Conservation (phyloP, 306 rosid genomes). For the Lathyrus aphaca region DNA sequence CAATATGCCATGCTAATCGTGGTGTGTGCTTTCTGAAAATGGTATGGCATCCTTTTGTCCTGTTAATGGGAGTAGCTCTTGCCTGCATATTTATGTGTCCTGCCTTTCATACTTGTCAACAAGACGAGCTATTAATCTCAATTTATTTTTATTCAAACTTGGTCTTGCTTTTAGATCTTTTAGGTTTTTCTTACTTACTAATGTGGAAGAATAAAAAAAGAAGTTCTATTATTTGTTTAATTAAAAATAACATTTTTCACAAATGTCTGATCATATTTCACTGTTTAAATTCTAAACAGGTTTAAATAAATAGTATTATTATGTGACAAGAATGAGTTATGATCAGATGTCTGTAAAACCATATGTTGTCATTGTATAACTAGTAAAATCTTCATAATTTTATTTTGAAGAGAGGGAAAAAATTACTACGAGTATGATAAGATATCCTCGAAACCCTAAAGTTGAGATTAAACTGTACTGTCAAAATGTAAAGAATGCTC, state of each 20-base stretch:
- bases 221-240: background rate
- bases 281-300: background rate
- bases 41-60: constrained; percentile 49
- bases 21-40: constrained; percentile 73
- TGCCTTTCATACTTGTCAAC: constrained; percentile 15
- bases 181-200: background rate
- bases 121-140: background rate
- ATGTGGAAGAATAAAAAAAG: background rate
- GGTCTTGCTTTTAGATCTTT: background rate
- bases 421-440: background rate
- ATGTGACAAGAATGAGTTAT: constrained; percentile 3
- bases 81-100: constrained; percentile 8
- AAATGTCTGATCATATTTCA: background rate
- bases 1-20: constrained; percentile 76
- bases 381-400: background rate
- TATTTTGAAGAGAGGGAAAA: constrained; percentile 11
- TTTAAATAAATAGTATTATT: background rate
- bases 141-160: background rate
- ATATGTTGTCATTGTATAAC: background rate
- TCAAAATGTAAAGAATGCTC: background rate
- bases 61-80: constrained; percentile 13
- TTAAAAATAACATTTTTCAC: background rate
- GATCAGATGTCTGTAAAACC: constrained; percentile 4
- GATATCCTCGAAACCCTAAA: background rate
- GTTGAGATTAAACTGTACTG: background rate